Base-by-base conservation (phyloP, 805 yeast species). In the Saturnispora kantuleensis region DNA sequence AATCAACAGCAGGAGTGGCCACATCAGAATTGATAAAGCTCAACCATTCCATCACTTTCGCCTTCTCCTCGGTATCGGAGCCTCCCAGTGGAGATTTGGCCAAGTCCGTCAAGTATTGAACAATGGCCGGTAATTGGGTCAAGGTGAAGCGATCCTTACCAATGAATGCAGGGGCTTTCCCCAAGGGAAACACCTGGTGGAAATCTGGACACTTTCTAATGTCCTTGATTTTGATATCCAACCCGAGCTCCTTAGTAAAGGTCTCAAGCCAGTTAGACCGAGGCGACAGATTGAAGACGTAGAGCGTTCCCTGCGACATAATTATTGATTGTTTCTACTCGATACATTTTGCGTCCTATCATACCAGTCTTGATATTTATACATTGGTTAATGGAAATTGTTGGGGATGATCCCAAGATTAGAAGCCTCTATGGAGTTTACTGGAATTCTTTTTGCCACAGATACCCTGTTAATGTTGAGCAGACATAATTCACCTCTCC, bases 21-120 rank as follows among this genome's bases (percentile, higher is more conserved):
- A 47, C 13, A 31, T 89, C 95, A 52, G 72, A 56, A 74, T 80
- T 86, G 61, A 80, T 68, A 52, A 81, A 66, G 2, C 95, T 83
- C 62, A 77, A 57, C 95, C 95, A 88, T 67, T 71, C 77, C 56
- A 85, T 61, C 56, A 85, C 70, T 56, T 64, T 64, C 46, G 81
- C 84, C 57, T 74, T 70, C 56, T 83, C 85, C 50, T 67, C 65
- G 52, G 70, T 66, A 62, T 70, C 70, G 58, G 73, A 71, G 54
- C 95, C 96, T 39, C 41, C 52, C 45, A 74, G 68, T 79, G 72
- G 43, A 29, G 51, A 49, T 32, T 63, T 65, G 17, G 60, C 55
- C 31, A 65, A 56, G 4, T 68, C 56, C 36, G 54, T 45, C 2
- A 60, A 32, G 49, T 81, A 79, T 59, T 70, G 59, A 56, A 70